Conservation (phyloP, 2,329 filamentous ascomycete genomes). For the Rutstroemia sp. region DNA sequence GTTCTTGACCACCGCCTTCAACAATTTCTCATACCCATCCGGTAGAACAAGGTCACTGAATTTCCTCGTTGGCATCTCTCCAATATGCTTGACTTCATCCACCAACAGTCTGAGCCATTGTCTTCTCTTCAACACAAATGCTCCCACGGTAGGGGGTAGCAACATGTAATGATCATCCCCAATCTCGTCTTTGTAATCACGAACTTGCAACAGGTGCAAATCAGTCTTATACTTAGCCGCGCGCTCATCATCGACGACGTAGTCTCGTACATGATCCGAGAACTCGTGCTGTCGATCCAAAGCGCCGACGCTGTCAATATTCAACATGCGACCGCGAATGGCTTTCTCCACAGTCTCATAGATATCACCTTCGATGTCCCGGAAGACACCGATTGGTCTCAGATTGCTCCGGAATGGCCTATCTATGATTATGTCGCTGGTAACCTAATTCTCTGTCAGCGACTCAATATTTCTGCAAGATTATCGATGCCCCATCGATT, state of each 20-base stretch:
- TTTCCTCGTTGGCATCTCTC: background rate
- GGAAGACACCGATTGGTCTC: background rate
- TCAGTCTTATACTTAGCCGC: background rate
- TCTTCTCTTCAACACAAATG: background rate
- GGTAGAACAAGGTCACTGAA: background rate
- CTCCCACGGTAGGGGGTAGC: background rate
- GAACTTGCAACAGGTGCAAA: background rate
- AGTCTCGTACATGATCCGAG: background rate
- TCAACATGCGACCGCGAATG: background rate
- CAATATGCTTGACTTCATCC: background rate
- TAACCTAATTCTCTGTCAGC: background rate
- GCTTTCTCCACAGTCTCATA: background rate
- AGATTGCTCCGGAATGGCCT: background rate
- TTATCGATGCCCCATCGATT: background rate
- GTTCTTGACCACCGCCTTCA: background rate
- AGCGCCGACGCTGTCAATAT: background rate
- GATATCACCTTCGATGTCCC: background rate
- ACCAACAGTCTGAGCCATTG: background rate
- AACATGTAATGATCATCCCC: background rate
- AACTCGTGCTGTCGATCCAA: background rate
- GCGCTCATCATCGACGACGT: background rate
- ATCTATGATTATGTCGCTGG: constrained; percentile 1
- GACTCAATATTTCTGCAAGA: background rate
- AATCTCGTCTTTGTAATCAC: background rate
- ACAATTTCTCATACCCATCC: background rate